Evolutionary conservation across 345 rosid genomes (phyloP), one percentile per base, ranked within the genome.

Genomic region (Fremontodendron californicum): DNA sequence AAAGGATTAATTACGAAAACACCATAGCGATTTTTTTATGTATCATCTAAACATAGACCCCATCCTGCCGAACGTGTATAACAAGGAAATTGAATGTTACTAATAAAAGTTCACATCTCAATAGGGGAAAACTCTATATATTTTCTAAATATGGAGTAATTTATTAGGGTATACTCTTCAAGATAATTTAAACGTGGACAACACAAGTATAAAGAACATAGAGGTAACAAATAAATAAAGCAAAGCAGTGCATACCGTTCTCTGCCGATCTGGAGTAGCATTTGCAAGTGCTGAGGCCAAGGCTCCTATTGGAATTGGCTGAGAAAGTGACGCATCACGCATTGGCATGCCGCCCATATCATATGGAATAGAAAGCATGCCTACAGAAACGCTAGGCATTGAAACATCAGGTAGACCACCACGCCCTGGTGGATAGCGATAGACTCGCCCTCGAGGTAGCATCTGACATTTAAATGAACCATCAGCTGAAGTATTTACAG

Each of bases 281-380:
- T 95, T 91, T 51, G 99, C 99, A 65, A 95, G 98, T 5, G 91
- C 87, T 77, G 91, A 74, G 75, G 97, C 93, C 88, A 95, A 77
- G 79, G 98, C 96, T 65, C 91, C 92, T 43, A 95, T 89, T 1
- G 98, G 98, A 76, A 94, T 71, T 55, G 91, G 77, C 74, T 88
- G 99, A 78, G 94, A 83, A 68, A 79, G 69, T 19, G 85, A 12
- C 10, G 86, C 85, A 71, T 90, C 93, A 63, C 91, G 87, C 79
- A 86, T 63, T 33, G 89, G 86, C 78, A 87, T 86, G 78, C 88
- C 86, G 4, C 87, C 89, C 88, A 89, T 87, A 78, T 89, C 92
- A 77, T 85, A 82, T 12, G 90, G 90, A 51, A 79, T 86, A 77
- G 96, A 79, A 52, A 86, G 86, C 93, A 90, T 87, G 71, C 90